A percentile compares a stretch with the other conserved stretches of the same genome.
phyloP scores from a whole-genome alignment of 1,284 basidiomycete genomes.

The Cryptococcus sp. region DNA sequence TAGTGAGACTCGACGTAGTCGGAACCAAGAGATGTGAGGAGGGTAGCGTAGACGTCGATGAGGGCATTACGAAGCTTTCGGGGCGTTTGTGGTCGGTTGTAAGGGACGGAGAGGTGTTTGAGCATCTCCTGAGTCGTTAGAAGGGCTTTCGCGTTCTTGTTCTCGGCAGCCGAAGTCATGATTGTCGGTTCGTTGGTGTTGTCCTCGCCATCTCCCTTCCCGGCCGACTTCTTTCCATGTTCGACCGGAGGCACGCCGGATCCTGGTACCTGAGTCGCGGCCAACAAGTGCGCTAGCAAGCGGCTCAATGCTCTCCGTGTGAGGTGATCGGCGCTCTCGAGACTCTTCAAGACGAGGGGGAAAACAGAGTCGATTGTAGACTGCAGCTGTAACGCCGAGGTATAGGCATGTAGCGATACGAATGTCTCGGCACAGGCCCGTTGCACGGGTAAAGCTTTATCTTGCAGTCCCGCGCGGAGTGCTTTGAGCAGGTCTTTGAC shows the following conservation, averaged over 20 bases:
- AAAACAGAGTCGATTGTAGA: conserved; percentile 52
- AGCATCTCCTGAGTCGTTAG: conserved; percentile 81
- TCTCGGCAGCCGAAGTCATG: conserved; percentile 57
- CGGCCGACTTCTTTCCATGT: conserved; percentile 61
- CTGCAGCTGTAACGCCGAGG: conserved; percentile 37
- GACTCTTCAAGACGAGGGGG: conserved; percentile 67
- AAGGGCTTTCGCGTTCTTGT: conserved; percentile 70
- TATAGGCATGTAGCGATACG: conserved; percentile 39
- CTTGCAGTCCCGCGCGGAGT: conserved; percentile 71
- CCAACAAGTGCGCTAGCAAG: conserved; percentile 79
- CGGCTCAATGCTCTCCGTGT: conserved; percentile 78
- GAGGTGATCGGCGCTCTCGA: conserved; percentile 80
- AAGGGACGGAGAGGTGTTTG: conserved; percentile 69
- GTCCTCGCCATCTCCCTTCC: conserved; percentile 63
- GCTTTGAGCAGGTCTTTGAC: conserved; percentile 84
- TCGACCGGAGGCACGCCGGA: conserved; percentile 55
- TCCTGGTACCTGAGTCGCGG: conserved; percentile 78
- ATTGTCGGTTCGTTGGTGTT: conserved; percentile 61
- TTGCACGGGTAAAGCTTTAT: conserved; percentile 85
- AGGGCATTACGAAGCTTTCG: conserved; percentile 78
- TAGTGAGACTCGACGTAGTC: conserved; percentile 84
- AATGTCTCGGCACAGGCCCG: conserved; percentile 70
- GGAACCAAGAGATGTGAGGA: conserved; percentile 74
- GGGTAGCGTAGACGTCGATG: conserved; percentile 82
- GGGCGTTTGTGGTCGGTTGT: conserved; percentile 70